These are phyloP conservation scores for Durotheca rogersii DNA, from an alignment of 495 filamentous ascomycete species.

Conservation along the genomic window DNA sequence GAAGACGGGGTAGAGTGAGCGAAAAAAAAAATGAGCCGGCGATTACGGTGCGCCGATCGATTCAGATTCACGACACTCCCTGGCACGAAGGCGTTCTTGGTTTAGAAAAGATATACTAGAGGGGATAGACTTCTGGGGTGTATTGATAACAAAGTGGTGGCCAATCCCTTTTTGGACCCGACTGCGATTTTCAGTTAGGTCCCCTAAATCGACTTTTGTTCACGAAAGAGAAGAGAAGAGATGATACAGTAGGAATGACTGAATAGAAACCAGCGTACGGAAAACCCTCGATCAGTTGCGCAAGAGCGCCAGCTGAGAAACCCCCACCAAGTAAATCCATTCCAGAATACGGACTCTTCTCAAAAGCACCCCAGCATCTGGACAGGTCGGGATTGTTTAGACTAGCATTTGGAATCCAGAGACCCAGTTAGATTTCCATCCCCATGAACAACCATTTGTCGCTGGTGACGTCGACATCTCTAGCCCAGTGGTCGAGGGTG, in stretches of 20 bases:
- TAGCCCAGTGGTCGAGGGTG: slow-evolving; percentile 72
- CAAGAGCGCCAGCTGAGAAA: too few relatives aligned
- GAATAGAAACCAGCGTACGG: slow-evolving; percentile 19
- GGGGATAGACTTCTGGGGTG: slow-evolving; percentile 18
- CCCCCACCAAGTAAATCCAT: slow-evolving; percentile 25
- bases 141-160: slow-evolving; percentile 29
- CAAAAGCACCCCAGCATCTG: slow-evolving; percentile 3
- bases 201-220: slow-evolving; percentile 7
- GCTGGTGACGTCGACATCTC: slow-evolving; percentile 59
- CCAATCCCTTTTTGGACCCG: slow-evolving; percentile 13
- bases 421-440: slow-evolving; percentile 67
- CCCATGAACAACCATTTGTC: slow-evolving; percentile 79
- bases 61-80: slow-evolving; percentile 6
- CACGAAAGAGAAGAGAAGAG: too few relatives aligned
- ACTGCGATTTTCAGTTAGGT: too few relatives aligned
- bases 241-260: slow-evolving; percentile 19
- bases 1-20: slow-evolving; percentile 16
- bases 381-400: slow-evolving; percentile 7
- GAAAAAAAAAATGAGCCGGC: slow-evolving; percentile 7
- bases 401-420: slow-evolving; percentile 4
- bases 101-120: slow-evolving; percentile 10
- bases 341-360: too few relatives aligned
- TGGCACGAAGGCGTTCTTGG: slow-evolving; percentile 21
- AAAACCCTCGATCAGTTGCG: too few relatives aligned
- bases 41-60: background rate